These are phyloP conservation scores for Pythium scleroteichum DNA, from an alignment of 352 stramenopile species.

Conservation along the genomic window DNA sequence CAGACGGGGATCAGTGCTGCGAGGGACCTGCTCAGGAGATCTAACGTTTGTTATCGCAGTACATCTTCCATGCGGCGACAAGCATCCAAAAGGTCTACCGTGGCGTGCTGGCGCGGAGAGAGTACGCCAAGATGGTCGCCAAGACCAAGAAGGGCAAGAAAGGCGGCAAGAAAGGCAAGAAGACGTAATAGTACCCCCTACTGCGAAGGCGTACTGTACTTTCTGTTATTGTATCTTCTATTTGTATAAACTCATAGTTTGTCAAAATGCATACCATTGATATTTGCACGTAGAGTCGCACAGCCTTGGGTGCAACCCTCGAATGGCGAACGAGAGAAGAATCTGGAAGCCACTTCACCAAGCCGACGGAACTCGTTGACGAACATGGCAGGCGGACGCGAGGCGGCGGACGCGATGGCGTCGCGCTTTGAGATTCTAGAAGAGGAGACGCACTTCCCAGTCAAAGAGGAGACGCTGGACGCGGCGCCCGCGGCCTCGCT, in stretches of 20 bases:
- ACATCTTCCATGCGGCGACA: constrained; percentile 69
- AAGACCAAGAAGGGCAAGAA: constrained; percentile 88
- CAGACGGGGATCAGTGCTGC: neutral
- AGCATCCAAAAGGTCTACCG: constrained; percentile 85
- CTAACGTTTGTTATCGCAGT: constrained; percentile 30
- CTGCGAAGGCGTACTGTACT: too few relatives aligned
- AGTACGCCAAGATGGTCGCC: constrained; percentile 71
- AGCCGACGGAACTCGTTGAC: too few relatives aligned
- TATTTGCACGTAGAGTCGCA: too few relatives aligned
- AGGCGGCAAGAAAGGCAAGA: constrained; percentile 39
- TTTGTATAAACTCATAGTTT: neutral
- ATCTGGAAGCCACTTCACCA: constrained; percentile 16
- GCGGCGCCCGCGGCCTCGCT: constrained; percentile 4
- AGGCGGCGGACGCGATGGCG: constrained; percentile 24
- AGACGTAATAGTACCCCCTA: constrained; percentile 13
- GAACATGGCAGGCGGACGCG: constrained; percentile 20
- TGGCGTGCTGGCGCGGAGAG: constrained; percentile 55
- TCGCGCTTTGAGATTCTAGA: constrained; percentile 85
- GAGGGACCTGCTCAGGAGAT: constrained; percentile 5
- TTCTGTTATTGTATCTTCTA: constrained; percentile 2
- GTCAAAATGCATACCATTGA: too few relatives aligned
- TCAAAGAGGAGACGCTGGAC: constrained; percentile 19
- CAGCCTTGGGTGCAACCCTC: too few relatives aligned
- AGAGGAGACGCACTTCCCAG: constrained; percentile 80
- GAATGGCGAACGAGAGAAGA: constrained; percentile 15